A percentile compares a stretch with the other conserved stretches of the same genome.
Conservation (phyloP, 331 rosid species). For the Cucumis variabilis region DNA sequence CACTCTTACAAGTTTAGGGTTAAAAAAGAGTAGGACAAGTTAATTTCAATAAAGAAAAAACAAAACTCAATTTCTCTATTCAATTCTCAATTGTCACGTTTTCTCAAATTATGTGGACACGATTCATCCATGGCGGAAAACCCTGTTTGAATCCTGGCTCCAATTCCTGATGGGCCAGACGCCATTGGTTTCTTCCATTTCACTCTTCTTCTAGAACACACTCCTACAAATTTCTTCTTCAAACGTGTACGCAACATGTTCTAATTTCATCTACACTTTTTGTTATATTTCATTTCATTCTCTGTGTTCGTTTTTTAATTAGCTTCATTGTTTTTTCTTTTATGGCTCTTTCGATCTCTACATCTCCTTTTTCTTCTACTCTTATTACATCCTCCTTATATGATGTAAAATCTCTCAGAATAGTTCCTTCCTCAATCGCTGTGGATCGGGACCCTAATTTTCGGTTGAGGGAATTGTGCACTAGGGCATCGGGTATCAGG, state of each 20-base stretch:
- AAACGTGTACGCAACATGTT: slow-evolving; percentile 28
- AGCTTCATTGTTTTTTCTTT: not conserved
- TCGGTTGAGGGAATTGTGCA: not conserved
- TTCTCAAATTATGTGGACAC: slow-evolving; percentile 15
- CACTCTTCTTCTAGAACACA: not conserved
- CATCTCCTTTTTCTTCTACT: slow-evolving; percentile 59
- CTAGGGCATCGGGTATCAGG: slow-evolving; percentile 30
- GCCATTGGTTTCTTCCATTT: not conserved
- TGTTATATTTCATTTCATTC: not conserved
- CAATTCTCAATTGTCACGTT: not conserved
- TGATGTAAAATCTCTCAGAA: slow-evolving; percentile 37
- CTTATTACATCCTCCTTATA: slow-evolving; percentile 42
- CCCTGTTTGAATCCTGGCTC: not conserved
- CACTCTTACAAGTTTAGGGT: too few relatives aligned
- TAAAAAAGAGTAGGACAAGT: too few relatives aligned
- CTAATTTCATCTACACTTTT: slow-evolving; percentile 2
- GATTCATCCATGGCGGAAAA: not conserved
- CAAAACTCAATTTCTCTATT: not conserved
- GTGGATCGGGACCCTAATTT: slow-evolving; percentile 24
- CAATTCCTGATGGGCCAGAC: not conserved
- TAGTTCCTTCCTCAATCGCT: slow-evolving; percentile 45
- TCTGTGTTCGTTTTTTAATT: not conserved
- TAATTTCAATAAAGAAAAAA: too few relatives aligned
- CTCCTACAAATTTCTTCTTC: not conserved
- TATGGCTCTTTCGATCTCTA: slow-evolving; percentile 62